Base-by-base conservation (phyloP, 225 moss, liverwort and hornwort species). In the Sphagnum tenellum region DNA sequence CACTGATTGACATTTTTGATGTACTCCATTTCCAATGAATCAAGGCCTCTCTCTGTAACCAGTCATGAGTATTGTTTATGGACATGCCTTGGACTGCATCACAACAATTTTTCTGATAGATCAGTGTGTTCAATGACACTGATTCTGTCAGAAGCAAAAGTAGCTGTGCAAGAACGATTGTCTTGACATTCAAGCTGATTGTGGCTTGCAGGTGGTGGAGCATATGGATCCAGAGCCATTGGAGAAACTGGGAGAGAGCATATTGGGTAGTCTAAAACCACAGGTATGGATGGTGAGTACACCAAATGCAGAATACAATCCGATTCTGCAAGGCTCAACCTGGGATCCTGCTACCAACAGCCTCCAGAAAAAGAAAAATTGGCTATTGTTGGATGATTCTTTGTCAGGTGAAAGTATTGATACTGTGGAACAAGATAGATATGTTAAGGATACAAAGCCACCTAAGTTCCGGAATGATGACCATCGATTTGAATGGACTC, bases 151-250 rank as follows among this genome's bases (percentile, higher is more conserved):
- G 29, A 29, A 29, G 29, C 29, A 29, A 29, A 29, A 29, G 29
- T 29, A 29, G 29, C 29, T 29, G 29, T 29, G 29, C 29, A 29
- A 29, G 29, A 29, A 29, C 29, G 29, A 29, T 29, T 29, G 29
- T 29, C 29, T 29, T 29, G 29, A 29, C 29, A 29, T 29, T 29
- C 29, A 29, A 0, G 29, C 29, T 29, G 29, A 52, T 52, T 74
- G 45, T 76, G 69, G 61, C 5, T 75, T 55, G 66, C 79, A 98
- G 98, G 98, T 98, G 74, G 93, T 98, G 75, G 98, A 98, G 79
- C 98, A 98, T 55, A 93, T 98, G 98, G 98, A 98, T 73, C 87
- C 98, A 11, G 90, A 87, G 72, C 93, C 93, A 13, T 73, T 98
- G 57, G 69, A 66, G 60, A 73, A 73, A 78, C 77, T 98, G 79